These are phyloP conservation scores for Nitzschia sp. DNA, from an alignment of 108 stramenopile species.

Conservation along the genomic window DNA sequence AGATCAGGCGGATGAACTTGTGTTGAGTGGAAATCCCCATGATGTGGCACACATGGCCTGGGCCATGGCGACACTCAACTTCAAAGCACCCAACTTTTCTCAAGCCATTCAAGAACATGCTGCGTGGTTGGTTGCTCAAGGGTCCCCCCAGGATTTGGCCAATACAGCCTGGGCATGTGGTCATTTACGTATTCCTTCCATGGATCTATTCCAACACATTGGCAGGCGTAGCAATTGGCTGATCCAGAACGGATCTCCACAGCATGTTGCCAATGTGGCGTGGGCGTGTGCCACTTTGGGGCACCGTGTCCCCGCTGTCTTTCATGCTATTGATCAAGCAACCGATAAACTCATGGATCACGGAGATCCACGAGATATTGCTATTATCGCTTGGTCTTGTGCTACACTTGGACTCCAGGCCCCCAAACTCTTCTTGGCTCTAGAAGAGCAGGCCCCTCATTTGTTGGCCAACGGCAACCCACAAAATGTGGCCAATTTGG, in stretches of 20 bases:
- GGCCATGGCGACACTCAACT: conserved; percentile 21
- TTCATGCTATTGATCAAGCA: conserved; percentile 11
- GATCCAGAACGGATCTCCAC: conserved; percentile 18
- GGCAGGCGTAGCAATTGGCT: conserved; percentile 3
- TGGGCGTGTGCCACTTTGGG: conserved; percentile 30
- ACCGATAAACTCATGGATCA: conserved; percentile 9
- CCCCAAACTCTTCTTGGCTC: conserved; percentile 17
- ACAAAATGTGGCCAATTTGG: conserved; percentile 25
- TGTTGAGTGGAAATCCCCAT: conserved; percentile 8
- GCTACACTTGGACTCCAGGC: conserved; percentile 20
- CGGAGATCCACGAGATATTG: conserved; percentile 20
- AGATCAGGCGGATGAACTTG: not conserved
- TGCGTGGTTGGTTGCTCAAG: conserved; percentile 9
- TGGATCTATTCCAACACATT: conserved; percentile 16
- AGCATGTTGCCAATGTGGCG: conserved; percentile 12
- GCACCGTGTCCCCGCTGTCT: conserved; percentile 3
- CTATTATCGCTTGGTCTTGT: conserved; percentile 32
- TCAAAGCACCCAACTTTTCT: conserved; percentile 16
- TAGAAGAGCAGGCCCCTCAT: conserved; percentile 11
- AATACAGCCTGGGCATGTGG: conserved; percentile 34
- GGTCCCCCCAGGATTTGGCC: conserved; percentile 21
- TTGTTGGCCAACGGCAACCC: conserved; percentile 18
- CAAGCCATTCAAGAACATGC: conserved; percentile 6
- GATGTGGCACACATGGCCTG: conserved; percentile 19
- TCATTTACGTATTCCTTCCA: not conserved